Evolutionary conservation across 768 basidiomycete genomes (phyloP).

Genomic region (Boletellus emodensis): DNA sequence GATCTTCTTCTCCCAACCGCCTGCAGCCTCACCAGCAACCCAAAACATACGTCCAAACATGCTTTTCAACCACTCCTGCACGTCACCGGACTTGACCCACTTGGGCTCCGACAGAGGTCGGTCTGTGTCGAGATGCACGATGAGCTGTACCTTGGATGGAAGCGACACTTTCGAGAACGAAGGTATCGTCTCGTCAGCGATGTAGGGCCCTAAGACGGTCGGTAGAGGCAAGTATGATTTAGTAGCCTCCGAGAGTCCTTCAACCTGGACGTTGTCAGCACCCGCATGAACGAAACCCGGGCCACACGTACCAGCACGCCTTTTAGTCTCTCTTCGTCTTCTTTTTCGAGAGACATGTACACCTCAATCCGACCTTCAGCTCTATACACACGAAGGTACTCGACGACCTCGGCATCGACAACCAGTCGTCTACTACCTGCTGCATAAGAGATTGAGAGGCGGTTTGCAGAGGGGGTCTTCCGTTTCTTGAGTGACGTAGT

Average conservation of each 20-base stretch:
- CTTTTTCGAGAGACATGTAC: conserved; percentile 53
- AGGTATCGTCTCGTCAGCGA: conserved; percentile 64
- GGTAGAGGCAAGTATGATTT: conserved; percentile 67
- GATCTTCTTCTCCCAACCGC: conserved; percentile 94
- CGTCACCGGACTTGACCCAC: conserved; percentile 94
- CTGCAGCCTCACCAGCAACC: conserved; percentile 78
- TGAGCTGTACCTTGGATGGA: conserved; percentile 58
- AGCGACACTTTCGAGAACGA: conserved; percentile 56
- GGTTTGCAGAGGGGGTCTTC: conserved; percentile 67
- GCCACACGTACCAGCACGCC: conserved; percentile 66
- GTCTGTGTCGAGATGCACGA: conserved; percentile 78
- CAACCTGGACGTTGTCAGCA: conserved; percentile 47
- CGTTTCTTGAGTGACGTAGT: conserved; percentile 30
- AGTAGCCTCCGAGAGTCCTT: conserved; percentile 65
- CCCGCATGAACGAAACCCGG: conserved; percentile 2
- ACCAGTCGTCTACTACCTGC: conserved; percentile 83
- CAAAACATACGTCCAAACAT: conserved; percentile 88
- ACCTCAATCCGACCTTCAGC: conserved; percentile 86
- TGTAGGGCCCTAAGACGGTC: conserved; percentile 37
- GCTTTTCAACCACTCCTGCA: conserved; percentile 89
- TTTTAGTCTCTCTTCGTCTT: conserved; percentile 54
- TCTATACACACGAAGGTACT: conserved; percentile 75
- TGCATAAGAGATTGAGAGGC: conserved; percentile 94
- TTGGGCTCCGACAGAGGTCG: conserved; percentile 92
- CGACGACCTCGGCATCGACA: conserved; percentile 84